These are phyloP conservation scores for Zoysia matrella DNA, from an alignment of 202 grass and related monocot genomes.

Conservation along the genomic window DNA sequence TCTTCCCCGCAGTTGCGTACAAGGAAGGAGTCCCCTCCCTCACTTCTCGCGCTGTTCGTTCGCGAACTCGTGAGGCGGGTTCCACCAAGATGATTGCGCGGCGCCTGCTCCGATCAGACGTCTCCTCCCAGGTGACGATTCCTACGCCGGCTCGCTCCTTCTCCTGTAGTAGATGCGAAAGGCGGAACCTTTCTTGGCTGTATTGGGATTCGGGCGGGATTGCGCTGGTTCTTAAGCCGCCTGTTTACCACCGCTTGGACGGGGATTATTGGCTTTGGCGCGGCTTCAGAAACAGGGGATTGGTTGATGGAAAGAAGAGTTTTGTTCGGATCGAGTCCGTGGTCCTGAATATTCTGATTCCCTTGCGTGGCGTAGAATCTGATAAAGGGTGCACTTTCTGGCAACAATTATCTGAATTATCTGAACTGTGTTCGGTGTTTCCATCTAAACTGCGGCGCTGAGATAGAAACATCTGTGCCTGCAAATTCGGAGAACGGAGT, in stretches of 20 bases:
- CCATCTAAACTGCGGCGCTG: neutral
- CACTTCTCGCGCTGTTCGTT: constrained; percentile 29
- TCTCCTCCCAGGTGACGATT: constrained; percentile 52
- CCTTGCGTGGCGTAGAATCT: neutral
- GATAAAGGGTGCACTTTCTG: neutral
- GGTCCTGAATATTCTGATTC: neutral
- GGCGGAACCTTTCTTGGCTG: neutral
- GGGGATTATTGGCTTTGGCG: no score
- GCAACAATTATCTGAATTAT: neutral
- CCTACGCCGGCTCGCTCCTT: neutral
- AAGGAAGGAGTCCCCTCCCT: neutral
- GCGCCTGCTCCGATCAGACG: constrained; percentile 66
- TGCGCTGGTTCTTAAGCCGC: neutral
- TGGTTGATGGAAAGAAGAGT: neutral
- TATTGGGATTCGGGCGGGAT: neutral
- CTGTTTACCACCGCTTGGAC: neutral
- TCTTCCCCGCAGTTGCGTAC: neutral
- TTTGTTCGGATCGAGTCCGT: neutral
- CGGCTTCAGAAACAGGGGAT: neutral
- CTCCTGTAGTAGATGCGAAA: constrained; percentile 8
- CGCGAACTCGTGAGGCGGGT: constrained; percentile 14
- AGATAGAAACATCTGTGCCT: neutral
- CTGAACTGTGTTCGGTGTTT: neutral
- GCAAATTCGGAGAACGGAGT: neutral
- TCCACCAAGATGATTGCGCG: constrained; percentile 43